These are phyloP conservation scores for Kodamaea sp. DNA, from an alignment of 1,139 yeast genomes.

Conservation along the genomic window DNA sequence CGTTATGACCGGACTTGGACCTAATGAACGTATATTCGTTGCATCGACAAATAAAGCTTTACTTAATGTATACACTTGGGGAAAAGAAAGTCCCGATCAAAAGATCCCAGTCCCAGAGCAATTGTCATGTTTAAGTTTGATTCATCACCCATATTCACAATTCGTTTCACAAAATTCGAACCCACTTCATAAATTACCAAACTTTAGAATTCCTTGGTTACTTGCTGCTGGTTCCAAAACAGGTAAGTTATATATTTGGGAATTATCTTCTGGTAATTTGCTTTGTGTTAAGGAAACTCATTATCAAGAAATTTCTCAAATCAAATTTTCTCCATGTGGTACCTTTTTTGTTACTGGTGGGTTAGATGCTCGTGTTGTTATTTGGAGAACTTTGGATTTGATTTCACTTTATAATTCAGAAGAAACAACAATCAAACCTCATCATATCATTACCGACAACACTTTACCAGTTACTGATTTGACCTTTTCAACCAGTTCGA, in stretches of 20 bases:
- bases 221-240: conserved; percentile 66
- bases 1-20: conserved; percentile 39
- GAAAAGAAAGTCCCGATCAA: conserved; percentile 81
- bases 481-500: conserved; percentile 38
- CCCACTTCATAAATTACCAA: conserved; percentile 17
- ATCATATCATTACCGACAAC: conserved; percentile 64
- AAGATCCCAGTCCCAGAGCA: conserved; percentile 83
- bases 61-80: conserved; percentile 68
- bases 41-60: conserved; percentile 70
- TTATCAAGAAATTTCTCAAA: conserved; percentile 66
- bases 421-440: conserved; percentile 34
- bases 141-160: conserved; percentile 33
- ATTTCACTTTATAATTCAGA: conserved; percentile 31
- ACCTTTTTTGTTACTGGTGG: conserved; percentile 73
- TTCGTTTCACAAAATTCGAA: conserved; percentile 1
- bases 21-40: conserved; percentile 50
- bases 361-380: conserved; percentile 71
- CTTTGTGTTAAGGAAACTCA: conserved; percentile 76
- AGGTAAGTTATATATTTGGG: conserved; percentile 87
- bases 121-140: conserved; percentile 53
- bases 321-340: conserved; percentile 64
- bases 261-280: conserved; percentile 70
- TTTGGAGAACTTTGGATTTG: conserved; percentile 71
- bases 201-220: conserved; percentile 59
- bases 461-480: conserved; percentile 71